A percentile compares a stretch with the other conserved stretches of the same genome.
Evolutionary conservation across 73 alveolate species (phyloP).

Genomic region (Urostyla sp.): DNA sequence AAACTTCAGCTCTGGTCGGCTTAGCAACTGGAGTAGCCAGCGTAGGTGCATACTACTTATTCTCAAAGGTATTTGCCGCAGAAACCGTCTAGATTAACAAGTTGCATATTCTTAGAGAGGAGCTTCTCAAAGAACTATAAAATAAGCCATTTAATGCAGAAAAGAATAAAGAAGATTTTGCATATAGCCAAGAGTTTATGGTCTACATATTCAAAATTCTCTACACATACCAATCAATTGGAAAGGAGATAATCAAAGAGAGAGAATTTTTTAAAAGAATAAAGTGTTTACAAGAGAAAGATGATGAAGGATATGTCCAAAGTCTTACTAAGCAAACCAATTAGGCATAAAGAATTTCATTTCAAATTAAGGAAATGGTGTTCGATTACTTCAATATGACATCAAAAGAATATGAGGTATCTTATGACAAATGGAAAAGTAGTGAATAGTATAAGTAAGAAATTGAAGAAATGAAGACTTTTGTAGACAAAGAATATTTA

Average conservation of each 20-base stretch:
- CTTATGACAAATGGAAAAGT: conserved; percentile 13
- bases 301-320: neutral
- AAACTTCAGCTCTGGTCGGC: conserved; percentile 30
- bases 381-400: conserved; percentile 51
- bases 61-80: neutral
- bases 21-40: conserved; percentile 35
- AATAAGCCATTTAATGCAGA: neutral
- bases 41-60: neutral
- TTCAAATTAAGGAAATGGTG: conserved; percentile 39
- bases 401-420: conserved; percentile 41
- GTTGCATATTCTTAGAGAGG: conserved; percentile 2
- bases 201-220: conserved; percentile 4
- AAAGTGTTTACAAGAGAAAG: neutral
- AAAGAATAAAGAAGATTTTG: conserved; percentile 11
- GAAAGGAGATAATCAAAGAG: conserved; percentile 18
- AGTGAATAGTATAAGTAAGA: conserved; percentile 14
- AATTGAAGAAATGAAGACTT: conserved; percentile 7
- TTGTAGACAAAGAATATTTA: conserved; percentile 12
- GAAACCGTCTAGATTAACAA: neutral
- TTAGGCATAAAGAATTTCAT: neutral
- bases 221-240: conserved; percentile 36
- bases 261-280: neutral
- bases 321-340: neutral
- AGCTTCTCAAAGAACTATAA: conserved; percentile 34
- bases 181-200: conserved; percentile 35